A percentile compares a stretch with the other conserved stretches of the same genome.
Conservation (phyloP, 768 basidiomycete genomes). For the Lentinula detonsa region DNA sequence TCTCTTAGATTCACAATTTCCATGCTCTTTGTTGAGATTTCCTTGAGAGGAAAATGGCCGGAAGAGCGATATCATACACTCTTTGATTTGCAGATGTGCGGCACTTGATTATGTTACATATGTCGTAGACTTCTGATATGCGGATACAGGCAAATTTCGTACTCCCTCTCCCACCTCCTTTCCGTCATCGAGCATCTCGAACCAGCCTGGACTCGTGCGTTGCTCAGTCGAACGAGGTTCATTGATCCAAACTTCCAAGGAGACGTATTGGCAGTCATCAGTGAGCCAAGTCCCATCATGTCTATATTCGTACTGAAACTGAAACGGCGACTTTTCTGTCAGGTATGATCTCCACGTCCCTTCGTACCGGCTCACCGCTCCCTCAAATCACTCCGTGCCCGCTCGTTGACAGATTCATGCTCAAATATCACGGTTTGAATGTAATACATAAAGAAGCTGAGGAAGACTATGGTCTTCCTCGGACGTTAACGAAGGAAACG, state of each 20-base stretch:
- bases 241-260: constrained; percentile 80
- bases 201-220: constrained; percentile 70
- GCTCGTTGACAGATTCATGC: constrained; percentile 42
- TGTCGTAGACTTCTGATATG: background rate
- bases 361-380: constrained; percentile 68
- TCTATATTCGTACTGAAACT: background rate
- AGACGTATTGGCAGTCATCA: constrained; percentile 77
- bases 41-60: constrained; percentile 75
- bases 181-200: constrained; percentile 71
- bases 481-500: constrained; percentile 64
- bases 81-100: constrained; percentile 62
- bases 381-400: constrained; percentile 87
- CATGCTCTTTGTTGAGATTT: constrained; percentile 45
- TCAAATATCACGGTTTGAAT: constrained; percentile 51
- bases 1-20: background rate
- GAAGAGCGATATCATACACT: constrained; percentile 69
- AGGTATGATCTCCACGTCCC: constrained; percentile 74
- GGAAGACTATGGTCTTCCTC: constrained; percentile 69
- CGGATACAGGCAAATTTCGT: constrained; percentile 53
- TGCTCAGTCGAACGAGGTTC: constrained; percentile 69
- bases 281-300: constrained; percentile 28
- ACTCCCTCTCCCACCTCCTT: constrained; percentile 65
- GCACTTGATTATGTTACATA: background rate
- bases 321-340: background rate
- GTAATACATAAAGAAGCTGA: constrained; percentile 67